These are phyloP conservation scores for Ganoderma multipileum DNA, from an alignment of 1,284 basidiomycete genomes.

Conservation along the genomic window DNA sequence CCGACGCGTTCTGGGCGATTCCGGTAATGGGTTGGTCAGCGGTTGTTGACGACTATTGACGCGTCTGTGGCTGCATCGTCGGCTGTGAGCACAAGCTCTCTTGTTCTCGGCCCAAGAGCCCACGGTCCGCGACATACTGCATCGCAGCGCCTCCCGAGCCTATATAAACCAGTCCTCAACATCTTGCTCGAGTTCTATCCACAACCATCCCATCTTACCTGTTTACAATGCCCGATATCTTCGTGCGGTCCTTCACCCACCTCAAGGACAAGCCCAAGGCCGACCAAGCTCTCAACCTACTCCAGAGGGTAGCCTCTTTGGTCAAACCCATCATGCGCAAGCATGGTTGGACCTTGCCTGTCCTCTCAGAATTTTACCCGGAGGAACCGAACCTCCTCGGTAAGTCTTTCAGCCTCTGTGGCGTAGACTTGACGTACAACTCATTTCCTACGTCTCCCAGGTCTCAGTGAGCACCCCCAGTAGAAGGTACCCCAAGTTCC, in stretches of 20 bases:
- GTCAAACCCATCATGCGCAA: slow-evolving; percentile 93
- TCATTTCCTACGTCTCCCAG: slow-evolving; percentile 32
- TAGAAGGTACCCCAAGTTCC: neutral
- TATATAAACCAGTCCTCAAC: slow-evolving; percentile 1
- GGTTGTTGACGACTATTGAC: slow-evolving; percentile 19
- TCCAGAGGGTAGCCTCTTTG: slow-evolving; percentile 79
- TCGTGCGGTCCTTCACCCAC: slow-evolving; percentile 70
- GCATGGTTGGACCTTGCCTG: slow-evolving; percentile 81
- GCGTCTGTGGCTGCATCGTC: slow-evolving; percentile 27
- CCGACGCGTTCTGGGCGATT: slow-evolving; percentile 25
- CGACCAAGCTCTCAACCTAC: slow-evolving; percentile 65
- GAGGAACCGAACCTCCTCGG: slow-evolving; percentile 76
- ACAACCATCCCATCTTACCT: neutral
- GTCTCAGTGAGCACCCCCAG: slow-evolving; percentile 44
- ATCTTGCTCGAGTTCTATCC: neutral
- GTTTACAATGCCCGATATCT: slow-evolving; percentile 51
- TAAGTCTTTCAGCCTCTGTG: slow-evolving; percentile 42
- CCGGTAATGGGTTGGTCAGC: slow-evolving; percentile 5
- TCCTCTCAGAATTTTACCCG: slow-evolving; percentile 87
- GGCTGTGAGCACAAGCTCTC: neutral
- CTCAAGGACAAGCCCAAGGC: slow-evolving; percentile 67
- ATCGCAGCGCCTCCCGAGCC: neutral
- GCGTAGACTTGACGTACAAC: neutral
- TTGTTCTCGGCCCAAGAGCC: neutral
- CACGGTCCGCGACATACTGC: neutral